Evolutionary conservation across 148 eudicot species (phyloP).

Genomic region (Rhododendron vialii): DNA sequence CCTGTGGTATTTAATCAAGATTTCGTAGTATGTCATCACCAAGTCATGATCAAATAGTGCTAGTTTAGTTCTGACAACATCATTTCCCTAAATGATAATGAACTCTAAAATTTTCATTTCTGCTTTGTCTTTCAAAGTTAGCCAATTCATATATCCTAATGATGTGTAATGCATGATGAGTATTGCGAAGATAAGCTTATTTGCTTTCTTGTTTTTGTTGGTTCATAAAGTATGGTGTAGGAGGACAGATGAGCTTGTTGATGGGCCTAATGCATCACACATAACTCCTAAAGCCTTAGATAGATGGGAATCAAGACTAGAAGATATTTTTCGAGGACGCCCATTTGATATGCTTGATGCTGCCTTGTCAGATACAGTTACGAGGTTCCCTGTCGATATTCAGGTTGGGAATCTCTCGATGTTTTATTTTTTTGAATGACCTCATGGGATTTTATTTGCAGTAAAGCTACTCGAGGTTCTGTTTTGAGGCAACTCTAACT

Average conservation of each 20-base stretch:
- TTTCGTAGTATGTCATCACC: neutral
- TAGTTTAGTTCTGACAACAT: neutral
- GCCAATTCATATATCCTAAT: neutral
- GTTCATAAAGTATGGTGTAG: conserved; percentile 88
- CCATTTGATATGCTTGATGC: conserved; percentile 99
- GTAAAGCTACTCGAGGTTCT: neutral
- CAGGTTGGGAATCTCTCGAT: conserved; percentile 45
- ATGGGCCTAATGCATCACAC: conserved; percentile 96
- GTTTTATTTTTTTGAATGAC: neutral
- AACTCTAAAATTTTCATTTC: neutral
- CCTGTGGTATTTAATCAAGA: neutral
- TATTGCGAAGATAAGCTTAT: neutral
- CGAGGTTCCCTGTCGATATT: conserved; percentile 89
- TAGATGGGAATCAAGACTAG: conserved; percentile 91
- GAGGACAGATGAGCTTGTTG: conserved; percentile 98
- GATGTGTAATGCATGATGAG: neutral
- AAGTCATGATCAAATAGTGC: neutral
- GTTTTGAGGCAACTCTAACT: neutral
- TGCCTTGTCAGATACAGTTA: conserved; percentile 86
- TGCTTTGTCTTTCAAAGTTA: neutral
- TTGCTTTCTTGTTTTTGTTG: neutral
- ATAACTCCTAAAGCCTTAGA: conserved; percentile 89
- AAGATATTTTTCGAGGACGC: conserved; percentile 78
- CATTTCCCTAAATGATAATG: neutral
- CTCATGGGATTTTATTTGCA: neutral